Conservation (phyloP, 2,329 filamentous ascomycete genomes). For the Colletotrichum noveboracense region DNA sequence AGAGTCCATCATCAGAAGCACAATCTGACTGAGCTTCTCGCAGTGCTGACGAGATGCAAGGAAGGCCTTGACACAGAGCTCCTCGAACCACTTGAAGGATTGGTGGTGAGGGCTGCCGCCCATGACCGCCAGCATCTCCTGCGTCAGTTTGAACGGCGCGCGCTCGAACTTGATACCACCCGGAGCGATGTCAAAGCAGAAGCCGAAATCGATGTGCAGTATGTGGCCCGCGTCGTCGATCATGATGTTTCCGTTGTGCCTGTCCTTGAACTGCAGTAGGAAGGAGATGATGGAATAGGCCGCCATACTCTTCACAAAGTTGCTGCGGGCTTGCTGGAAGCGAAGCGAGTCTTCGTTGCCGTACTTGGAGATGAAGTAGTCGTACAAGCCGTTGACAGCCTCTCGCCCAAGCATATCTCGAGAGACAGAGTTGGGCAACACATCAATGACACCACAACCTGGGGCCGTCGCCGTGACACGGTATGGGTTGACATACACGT, state of each 20-base stretch:
- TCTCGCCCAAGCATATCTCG: slow-evolving; percentile 98
- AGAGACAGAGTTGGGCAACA: slow-evolving; percentile 95
- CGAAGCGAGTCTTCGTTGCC: slow-evolving; percentile 93
- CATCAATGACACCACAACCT: slow-evolving; percentile 97
- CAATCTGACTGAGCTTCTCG: slow-evolving; percentile 88
- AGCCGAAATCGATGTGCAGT: slow-evolving; percentile 98
- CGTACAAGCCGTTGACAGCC: slow-evolving; percentile 96
- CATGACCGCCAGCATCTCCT: slow-evolving; percentile 99
- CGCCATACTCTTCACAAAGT: slow-evolving; percentile 99
- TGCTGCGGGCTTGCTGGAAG: slow-evolving; percentile 93
- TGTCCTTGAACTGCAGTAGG: slow-evolving; percentile 97
- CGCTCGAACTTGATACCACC: slow-evolving; percentile 98
- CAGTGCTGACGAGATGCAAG: slow-evolving; percentile 85
- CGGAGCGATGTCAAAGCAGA: slow-evolving; percentile 98
- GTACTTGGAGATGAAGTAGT: slow-evolving; percentile 98
- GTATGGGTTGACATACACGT: slow-evolving; percentile 97
- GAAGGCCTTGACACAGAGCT: slow-evolving; percentile 95
- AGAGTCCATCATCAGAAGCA: slow-evolving; percentile 93
- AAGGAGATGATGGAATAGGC: slow-evolving; percentile 98
- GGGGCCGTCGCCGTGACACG: slow-evolving; percentile 96
- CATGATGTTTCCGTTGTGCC: slow-evolving; percentile 99
- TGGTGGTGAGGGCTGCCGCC: slow-evolving; percentile 85
- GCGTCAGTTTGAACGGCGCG: slow-evolving; percentile 96
- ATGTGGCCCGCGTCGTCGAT: slow-evolving; percentile 97
- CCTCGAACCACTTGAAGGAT: slow-evolving; percentile 94